Percentiles rank a stretch among this genome's conserved stretches.
Conservation (phyloP, 805 yeast genomes). For the Candida ficus region DNA sequence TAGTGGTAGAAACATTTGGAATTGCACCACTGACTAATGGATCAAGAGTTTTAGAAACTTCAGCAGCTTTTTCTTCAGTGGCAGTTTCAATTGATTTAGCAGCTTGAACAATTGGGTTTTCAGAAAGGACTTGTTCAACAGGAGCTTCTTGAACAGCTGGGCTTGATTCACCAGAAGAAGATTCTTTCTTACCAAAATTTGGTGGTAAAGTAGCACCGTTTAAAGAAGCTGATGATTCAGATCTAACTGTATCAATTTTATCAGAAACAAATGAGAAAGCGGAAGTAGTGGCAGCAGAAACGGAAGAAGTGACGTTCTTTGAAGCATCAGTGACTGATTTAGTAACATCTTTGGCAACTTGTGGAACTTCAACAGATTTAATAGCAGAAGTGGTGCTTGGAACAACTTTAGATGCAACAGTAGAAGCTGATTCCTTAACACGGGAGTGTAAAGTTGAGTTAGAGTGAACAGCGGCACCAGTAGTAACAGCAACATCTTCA, state of each 20-base stretch:
- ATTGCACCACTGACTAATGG: conserved; percentile 1
- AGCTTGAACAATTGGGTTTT: conserved; percentile 8
- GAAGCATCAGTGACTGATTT: too few relatives aligned
- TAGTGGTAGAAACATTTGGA: neutral
- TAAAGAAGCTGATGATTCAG: conserved; percentile 5
- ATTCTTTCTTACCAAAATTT: conserved; percentile 19
- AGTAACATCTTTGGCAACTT: neutral
- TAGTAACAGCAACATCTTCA: neutral
- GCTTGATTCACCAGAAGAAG: conserved; percentile 2
- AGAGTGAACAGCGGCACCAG: conserved; percentile 4
- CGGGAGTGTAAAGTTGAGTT: conserved; percentile 8
- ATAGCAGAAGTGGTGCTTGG: conserved; percentile 9
- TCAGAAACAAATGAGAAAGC: too few relatives aligned
- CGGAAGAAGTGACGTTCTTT: neutral
- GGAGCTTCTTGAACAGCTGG: neutral
- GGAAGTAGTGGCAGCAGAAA: conserved; percentile 1
- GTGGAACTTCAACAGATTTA: neutral
- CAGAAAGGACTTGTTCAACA: conserved; percentile 3
- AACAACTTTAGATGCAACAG: conserved; percentile 19
- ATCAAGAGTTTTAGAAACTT: conserved; percentile 5
- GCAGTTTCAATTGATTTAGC: conserved; percentile 7
- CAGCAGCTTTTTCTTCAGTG: neutral
- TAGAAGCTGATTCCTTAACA: conserved; percentile 6
- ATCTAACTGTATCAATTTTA: too few relatives aligned
- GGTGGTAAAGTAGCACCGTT: conserved; percentile 21